Conservation (phyloP, 495 filamentous ascomycete species). For the Aspergillus nidulans region DNA sequence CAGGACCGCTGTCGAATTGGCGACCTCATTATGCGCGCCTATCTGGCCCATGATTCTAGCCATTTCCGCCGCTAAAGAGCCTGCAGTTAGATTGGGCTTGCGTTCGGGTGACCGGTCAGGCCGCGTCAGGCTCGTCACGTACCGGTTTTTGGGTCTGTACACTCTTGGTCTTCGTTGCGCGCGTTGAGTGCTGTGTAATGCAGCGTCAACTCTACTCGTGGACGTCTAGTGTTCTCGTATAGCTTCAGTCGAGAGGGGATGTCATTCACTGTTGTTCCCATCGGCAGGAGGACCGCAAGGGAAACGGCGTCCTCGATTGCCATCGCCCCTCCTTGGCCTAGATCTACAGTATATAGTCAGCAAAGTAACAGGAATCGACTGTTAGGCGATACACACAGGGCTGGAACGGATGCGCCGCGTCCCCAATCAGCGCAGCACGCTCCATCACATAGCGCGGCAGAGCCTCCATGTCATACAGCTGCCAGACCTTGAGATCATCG, state of each 20-base stretch:
- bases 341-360: conserved; percentile 22
- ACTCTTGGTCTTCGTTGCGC: conserved; percentile 1
- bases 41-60: conserved; percentile 8
- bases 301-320: conserved; percentile 59
- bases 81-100: background rate
- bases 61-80: conserved; percentile 5
- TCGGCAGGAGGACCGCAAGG: conserved; percentile 48
- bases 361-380: background rate
- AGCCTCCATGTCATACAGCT: conserved; percentile 53
- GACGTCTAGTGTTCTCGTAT: conserved; percentile 47
- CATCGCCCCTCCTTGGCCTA: conserved; percentile 52
- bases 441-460: conserved; percentile 47
- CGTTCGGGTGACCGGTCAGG: too few species aligned
- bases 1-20: background rate
- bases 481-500: conserved; percentile 50
- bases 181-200: conserved; percentile 9
- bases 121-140: background rate
- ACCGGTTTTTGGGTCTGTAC: background rate
- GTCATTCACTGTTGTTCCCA: conserved; percentile 32
- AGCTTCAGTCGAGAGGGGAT: conserved; percentile 46
- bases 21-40: conserved; percentile 13
- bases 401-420: conserved; percentile 59
- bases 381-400: conserved; percentile 26
- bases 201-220: conserved; percentile 18
- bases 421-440: conserved; percentile 49